Conservation (phyloP, 2,329 filamentous ascomycete species). For the Trichoderma sp. region DNA sequence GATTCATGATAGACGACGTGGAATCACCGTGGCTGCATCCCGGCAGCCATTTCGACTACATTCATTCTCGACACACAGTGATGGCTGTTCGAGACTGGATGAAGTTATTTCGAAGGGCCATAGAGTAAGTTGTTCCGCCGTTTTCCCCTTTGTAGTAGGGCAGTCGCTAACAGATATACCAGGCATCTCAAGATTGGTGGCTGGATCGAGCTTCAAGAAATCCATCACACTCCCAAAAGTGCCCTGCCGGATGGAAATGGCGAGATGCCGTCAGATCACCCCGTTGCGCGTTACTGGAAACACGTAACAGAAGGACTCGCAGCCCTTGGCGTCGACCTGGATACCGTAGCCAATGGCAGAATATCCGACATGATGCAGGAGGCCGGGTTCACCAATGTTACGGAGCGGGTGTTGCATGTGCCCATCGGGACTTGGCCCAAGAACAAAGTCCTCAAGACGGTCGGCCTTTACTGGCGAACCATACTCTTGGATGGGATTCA, state of each 20-base stretch:
- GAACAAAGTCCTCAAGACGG: constrained; percentile 55
- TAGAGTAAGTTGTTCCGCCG: constrained; percentile 46
- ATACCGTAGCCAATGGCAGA: constrained; percentile 47
- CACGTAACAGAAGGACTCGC: constrained; percentile 50
- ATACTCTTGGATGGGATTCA: constrained; percentile 55
- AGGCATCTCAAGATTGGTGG: constrained; percentile 58
- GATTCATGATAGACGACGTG: constrained; percentile 61
- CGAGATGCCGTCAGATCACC: constrained; percentile 45
- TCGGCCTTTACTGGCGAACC: constrained; percentile 56
- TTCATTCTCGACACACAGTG: constrained; percentile 62
- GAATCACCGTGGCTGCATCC: constrained; percentile 61
- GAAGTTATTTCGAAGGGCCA: constrained; percentile 50
- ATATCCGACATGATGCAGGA: constrained; percentile 52
- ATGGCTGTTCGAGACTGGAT: constrained; percentile 62
- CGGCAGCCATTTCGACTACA: constrained; percentile 60
- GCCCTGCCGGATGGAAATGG: constrained; percentile 46
- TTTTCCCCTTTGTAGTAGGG: background rate
- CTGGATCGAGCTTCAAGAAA: constrained; percentile 61
- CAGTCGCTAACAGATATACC: constrained; percentile 6
- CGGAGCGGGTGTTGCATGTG: constrained; percentile 53
- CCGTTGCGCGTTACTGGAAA: constrained; percentile 52
- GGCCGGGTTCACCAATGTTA: constrained; percentile 57
- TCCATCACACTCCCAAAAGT: constrained; percentile 54
- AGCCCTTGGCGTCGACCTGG: constrained; percentile 52
- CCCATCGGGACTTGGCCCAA: constrained; percentile 60